These are phyloP conservation scores for Sugiyamaella marilandica DNA, from an alignment of 805 yeast species.

Conservation along the genomic window DNA sequence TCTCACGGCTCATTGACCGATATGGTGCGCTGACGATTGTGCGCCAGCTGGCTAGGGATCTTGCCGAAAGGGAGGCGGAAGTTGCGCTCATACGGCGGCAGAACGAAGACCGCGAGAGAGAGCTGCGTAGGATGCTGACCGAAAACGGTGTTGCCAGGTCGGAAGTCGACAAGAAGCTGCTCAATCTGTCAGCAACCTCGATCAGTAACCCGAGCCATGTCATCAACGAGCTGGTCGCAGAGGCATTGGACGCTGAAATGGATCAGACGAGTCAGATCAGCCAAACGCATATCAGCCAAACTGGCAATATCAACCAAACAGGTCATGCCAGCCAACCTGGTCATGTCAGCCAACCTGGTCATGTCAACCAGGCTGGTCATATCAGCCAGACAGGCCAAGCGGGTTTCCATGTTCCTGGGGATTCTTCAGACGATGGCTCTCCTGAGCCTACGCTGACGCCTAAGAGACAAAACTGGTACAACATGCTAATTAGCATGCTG, in stretches of 20 bases:
- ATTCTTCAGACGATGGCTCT: neutral
- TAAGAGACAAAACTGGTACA: neutral
- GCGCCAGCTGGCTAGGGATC: constrained; percentile 45
- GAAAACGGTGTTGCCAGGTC: constrained; percentile 27
- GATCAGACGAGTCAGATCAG: neutral
- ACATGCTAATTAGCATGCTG: neutral
- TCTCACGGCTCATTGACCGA: constrained; percentile 32
- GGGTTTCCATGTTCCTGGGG: neutral
- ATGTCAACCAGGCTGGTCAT: too few species aligned
- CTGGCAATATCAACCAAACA: too few species aligned
- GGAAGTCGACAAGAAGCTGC: constrained; percentile 28
- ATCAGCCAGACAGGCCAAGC: too few species aligned
- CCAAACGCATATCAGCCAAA: too few species aligned
- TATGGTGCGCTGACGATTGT: constrained; percentile 37
- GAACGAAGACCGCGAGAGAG: constrained; percentile 30
- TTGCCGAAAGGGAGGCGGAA: constrained; percentile 46
- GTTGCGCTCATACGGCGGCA: constrained; percentile 35
- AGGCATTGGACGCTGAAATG: constrained; percentile 18
- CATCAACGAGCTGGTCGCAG: constrained; percentile 22
- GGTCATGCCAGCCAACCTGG: too few species aligned
- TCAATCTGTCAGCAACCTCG: constrained; percentile 20
- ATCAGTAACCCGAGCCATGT: constrained; percentile 19
- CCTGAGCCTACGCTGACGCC: neutral
- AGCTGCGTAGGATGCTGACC: constrained; percentile 26
- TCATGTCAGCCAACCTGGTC: too few species aligned